These are phyloP conservation scores for Trichoderma sp. DNA, from an alignment of 2,329 filamentous ascomycete species.

Conservation along the genomic window DNA sequence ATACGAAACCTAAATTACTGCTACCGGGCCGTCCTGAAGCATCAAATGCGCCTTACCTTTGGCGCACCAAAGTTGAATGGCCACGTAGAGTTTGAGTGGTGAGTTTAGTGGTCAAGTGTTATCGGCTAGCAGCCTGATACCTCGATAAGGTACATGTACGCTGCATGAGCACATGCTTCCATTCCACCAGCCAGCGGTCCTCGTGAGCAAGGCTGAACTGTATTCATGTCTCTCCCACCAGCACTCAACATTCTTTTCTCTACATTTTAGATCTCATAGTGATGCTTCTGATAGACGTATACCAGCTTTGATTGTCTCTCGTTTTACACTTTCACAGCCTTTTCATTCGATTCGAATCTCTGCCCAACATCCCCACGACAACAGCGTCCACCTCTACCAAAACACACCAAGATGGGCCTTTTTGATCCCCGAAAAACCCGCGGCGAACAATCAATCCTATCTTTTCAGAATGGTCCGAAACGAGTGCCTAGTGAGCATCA, in stretches of 20 bases:
- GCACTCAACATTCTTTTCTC: not conserved
- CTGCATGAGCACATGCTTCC: slow-evolving; percentile 26
- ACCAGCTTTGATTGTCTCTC: not conserved
- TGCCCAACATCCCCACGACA: not conserved
- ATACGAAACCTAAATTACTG: not conserved
- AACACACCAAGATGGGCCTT: slow-evolving; percentile 34
- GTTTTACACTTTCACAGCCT: not conserved
- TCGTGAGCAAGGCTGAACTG: slow-evolving; percentile 24
- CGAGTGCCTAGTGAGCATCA: slow-evolving; percentile 43
- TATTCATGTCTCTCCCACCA: not conserved
- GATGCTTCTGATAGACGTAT: not conserved
- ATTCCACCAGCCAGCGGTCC: slow-evolving; percentile 12
- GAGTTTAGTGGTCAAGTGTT: slow-evolving; percentile 4
- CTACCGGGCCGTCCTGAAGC: not conserved
- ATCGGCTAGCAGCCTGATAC: slow-evolving; percentile 1
- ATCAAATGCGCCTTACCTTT: not conserved
- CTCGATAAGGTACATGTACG: slow-evolving; percentile 7
- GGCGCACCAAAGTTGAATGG: not conserved
- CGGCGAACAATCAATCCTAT: slow-evolving; percentile 35
- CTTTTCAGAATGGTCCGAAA: slow-evolving; percentile 35
- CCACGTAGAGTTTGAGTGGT: not conserved
- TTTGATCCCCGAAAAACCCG: slow-evolving; percentile 37
- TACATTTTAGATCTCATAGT: not conserved
- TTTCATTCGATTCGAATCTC: not conserved
- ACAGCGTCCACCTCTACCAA: not conserved